Evolutionary conservation across 306 rosid genomes (phyloP), one percentile per base, ranked within the genome.

Genomic region (Malus fusca): DNA sequence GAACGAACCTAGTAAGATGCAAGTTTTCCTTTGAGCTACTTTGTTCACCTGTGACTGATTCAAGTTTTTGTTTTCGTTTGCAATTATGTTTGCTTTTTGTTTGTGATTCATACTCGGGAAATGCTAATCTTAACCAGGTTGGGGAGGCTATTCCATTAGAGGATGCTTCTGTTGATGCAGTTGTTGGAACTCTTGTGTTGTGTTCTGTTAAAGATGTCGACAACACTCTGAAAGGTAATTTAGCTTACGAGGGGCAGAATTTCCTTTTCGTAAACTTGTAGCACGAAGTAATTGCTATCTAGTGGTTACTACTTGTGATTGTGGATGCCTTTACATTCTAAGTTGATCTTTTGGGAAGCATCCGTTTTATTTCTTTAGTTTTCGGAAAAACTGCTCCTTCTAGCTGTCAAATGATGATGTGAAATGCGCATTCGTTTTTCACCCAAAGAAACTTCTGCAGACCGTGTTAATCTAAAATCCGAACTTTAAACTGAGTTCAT

Each of bases 91-190:
- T 51, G 61, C 28, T 52, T 72, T 56, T 43, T 59, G 48, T 21
- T 46, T 46, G 6, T 77, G 63, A 69, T 19, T 51, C 77, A 61
- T 64, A 42, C 69, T 75, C 71, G 67, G 30, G 79, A 72, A 75
- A 75, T 51, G 61, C 43, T 79, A 53, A 37, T 13, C 40, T 5
- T 79, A 11, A 66, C 26, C 89, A 95, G 98, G 96, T 88, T 0
- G 97, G 97, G 59, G 98, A 92, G 89, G 92, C 81, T 70, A 80
- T 95, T 79, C 98, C 97, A 37, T 79, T 95, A 55, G 75, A 75
- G 21, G 97, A 95, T 85, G 90, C 88, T 82, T 95, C 97, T n/a
- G 91, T 90, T 26, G 98, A 95, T 84, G 98, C 92, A 69, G 94
- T 95, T 81, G 93, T 95, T 66, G 97, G 97, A 77, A 95, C 97